Evolutionary conservation across 2,329 filamentous ascomycete species (phyloP).

Genomic region (Stagonosporopsis tanaceti): DNA sequence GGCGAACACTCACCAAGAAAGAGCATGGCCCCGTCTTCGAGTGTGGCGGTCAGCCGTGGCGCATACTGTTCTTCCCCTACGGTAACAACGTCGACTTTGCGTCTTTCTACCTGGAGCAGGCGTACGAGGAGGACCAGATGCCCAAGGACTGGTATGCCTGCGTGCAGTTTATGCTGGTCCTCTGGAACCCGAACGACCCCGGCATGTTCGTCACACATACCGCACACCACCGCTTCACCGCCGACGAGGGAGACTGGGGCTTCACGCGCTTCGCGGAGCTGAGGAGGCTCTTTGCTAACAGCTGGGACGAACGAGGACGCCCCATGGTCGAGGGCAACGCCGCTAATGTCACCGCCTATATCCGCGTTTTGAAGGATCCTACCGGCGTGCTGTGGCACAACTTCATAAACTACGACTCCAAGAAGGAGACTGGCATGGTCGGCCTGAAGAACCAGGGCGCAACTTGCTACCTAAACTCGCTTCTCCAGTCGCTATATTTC

Average conservation of each 20-base stretch:
- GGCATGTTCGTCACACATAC: constrained; percentile 76
- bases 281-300: constrained; percentile 79
- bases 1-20: constrained; percentile 77
- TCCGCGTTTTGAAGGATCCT: constrained; percentile 83
- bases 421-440: constrained; percentile 97
- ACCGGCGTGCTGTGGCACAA: constrained; percentile 92
- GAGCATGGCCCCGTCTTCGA: constrained; percentile 89
- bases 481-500: constrained; percentile 57
- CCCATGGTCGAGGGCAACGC: constrained; percentile 80
- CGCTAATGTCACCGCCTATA: constrained; percentile 82
- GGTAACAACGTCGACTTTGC: constrained; percentile 94
- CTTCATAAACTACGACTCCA: constrained; percentile 96
- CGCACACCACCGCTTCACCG: constrained; percentile 95
- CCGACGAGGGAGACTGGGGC: constrained; percentile 97
- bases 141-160: constrained; percentile 97
- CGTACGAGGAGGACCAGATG: constrained; percentile 75
- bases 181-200: constrained; percentile 96
- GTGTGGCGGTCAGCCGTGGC: constrained; percentile 89
- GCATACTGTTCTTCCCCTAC: constrained; percentile 92
- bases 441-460: constrained; percentile 97
- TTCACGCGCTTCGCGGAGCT: constrained; percentile 97
- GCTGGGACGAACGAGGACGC: constrained; percentile 73
- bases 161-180: constrained; percentile 90
- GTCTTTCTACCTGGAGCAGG: constrained; percentile 96
- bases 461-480: constrained; percentile 62